Evolutionary conservation across 768 basidiomycete genomes (phyloP).

Genomic region (Infundibulicybe gibba): DNA sequence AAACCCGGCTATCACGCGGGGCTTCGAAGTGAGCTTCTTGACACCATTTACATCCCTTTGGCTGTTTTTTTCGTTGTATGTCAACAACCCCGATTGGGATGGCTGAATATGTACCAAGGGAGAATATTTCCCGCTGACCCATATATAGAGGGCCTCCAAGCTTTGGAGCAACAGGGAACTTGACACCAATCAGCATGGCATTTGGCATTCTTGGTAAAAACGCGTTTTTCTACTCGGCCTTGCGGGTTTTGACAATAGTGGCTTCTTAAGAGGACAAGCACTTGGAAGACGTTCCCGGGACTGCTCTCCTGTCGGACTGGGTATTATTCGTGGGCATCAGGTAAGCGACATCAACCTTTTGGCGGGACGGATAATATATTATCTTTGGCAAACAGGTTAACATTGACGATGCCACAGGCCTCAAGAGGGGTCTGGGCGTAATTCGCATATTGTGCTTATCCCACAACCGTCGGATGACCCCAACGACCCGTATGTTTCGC

Average conservation of each 20-base stretch:
- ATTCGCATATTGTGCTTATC: conserved; percentile 34
- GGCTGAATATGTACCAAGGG: no score
- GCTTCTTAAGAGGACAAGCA: conserved; percentile 28
- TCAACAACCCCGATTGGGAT: no score
- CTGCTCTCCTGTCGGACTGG: conserved; percentile 35
- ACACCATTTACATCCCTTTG: no score
- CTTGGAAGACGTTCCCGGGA: conserved; percentile 34
- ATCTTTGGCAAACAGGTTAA: conserved; percentile 14
- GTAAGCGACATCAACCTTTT: conserved; percentile 7
- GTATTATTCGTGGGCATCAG: conserved; percentile 29
- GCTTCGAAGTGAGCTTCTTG: no score
- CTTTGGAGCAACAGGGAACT: no score
- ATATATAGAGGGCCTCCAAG: no score
- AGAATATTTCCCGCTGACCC: no score
- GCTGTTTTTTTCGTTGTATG: no score
- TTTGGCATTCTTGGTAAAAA: conserved; percentile 34
- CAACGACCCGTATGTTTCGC: conserved; percentile 32
- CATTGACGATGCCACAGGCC: conserved; percentile 24
- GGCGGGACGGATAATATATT: neutral
- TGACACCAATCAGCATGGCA: conserved; percentile 14
- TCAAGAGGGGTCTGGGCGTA: conserved; percentile 33
- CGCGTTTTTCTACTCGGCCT: neutral
- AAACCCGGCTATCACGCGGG: no score
- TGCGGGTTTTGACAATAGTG: neutral
- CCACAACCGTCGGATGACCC: conserved; percentile 43